Evolutionary conservation across 2,329 filamentous ascomycete species (phyloP).

Genomic region (Aspergillus tamarii): DNA sequence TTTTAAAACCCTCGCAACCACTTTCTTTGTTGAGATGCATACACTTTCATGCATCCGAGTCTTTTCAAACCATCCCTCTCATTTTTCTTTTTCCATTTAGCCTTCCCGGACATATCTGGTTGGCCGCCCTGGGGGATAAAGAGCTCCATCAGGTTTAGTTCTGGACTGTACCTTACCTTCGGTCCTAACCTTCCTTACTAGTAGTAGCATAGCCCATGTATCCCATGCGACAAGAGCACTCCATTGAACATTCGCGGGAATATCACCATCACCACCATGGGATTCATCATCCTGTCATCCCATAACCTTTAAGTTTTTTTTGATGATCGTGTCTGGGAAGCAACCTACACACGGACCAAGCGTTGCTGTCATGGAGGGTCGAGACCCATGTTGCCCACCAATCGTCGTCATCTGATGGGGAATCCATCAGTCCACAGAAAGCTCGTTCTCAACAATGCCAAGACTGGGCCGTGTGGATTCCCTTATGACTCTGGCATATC

Average conservation of each 20-base stretch:
- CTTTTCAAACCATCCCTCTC: conserved; percentile 6
- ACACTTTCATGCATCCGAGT: neutral
- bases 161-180: conserved; percentile 5
- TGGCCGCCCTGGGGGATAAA: neutral
- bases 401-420: conserved; percentile 14
- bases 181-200: neutral
- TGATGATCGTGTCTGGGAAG: neutral
- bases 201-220: neutral
- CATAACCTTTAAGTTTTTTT: neutral
- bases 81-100: conserved; percentile 3
- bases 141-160: neutral
- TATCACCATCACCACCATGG: neutral
- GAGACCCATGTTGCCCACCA: conserved; percentile 16
- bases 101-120: neutral
- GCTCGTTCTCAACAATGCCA: conserved; percentile 1
- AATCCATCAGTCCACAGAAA: conserved; percentile 5
- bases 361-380: conserved; percentile 20
- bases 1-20: neutral
- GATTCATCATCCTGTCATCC: conserved; percentile 3
- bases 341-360: conserved; percentile 21
- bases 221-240: neutral
- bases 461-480: conserved; percentile 3
- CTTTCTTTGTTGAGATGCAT: conserved; percentile 1
- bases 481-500: neutral
- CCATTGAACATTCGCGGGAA: neutral